These are phyloP conservation scores for Lentinula sp. DNA, from an alignment of 768 basidiomycete genomes.

Conservation along the genomic window DNA sequence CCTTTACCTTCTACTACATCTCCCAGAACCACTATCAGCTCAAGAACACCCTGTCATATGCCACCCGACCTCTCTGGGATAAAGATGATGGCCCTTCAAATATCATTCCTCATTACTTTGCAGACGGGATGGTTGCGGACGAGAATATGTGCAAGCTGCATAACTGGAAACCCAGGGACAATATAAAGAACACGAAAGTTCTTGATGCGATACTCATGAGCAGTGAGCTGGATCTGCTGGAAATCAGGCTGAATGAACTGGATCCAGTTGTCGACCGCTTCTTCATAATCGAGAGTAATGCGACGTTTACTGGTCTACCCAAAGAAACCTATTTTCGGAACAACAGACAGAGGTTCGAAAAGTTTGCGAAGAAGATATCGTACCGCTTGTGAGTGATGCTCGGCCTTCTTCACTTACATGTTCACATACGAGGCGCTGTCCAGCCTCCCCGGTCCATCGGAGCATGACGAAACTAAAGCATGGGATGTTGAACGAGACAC, in stretches of 20 bases:
- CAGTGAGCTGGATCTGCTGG: constrained; percentile 58
- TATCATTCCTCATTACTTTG: constrained; percentile 50
- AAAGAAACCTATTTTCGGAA: constrained; percentile 47
- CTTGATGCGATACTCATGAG: constrained; percentile 57
- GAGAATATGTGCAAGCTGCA: constrained; percentile 44
- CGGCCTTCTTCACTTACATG: background rate
- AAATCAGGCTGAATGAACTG: constrained; percentile 59
- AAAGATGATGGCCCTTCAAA: constrained; percentile 38
- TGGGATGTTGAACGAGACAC: constrained; percentile 46
- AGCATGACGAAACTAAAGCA: constrained; percentile 34
- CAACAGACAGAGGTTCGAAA: constrained; percentile 38
- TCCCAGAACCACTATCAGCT: constrained; percentile 43
- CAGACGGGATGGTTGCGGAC: constrained; percentile 43
- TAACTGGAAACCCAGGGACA: constrained; percentile 40
- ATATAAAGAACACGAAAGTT: constrained; percentile 31
- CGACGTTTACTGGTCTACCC: constrained; percentile 54
- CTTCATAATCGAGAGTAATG: constrained; percentile 56
- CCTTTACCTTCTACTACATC: constrained; percentile 27
- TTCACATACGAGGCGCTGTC: background rate
- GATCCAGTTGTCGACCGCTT: constrained; percentile 51
- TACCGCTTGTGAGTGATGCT: constrained; percentile 36
- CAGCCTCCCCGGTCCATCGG: constrained; percentile 41
- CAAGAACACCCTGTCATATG: constrained; percentile 46
- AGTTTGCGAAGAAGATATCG: constrained; percentile 48
- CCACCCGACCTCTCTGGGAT: constrained; percentile 59